These are phyloP conservation scores for Paradendryphiella salina DNA, from an alignment of 2,329 filamentous ascomycete genomes.

Conservation along the genomic window DNA sequence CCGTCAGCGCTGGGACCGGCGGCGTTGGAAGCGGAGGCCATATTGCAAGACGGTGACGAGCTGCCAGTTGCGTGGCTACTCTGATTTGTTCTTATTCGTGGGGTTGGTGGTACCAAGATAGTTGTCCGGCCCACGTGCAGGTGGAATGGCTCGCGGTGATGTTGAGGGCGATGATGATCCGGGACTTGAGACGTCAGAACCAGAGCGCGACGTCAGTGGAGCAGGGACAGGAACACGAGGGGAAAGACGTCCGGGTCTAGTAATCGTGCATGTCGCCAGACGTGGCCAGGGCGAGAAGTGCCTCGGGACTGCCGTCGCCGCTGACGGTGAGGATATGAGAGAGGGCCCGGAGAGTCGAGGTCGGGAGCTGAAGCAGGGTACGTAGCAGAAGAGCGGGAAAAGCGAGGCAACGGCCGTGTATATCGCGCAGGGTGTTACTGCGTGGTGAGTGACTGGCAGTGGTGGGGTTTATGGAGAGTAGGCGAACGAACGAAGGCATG, in stretches of 20 bases:
- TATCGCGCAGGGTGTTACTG: constrained; percentile 1
- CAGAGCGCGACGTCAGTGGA: constrained; percentile 15
- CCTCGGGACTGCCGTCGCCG: constrained; percentile 9
- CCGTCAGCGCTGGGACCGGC: constrained; percentile 31
- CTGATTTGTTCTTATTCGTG: not conserved
- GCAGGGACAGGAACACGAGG: constrained; percentile 10
- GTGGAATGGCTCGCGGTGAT: constrained; percentile 9
- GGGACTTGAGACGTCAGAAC: constrained; percentile 11
- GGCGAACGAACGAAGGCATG: constrained; percentile 12
- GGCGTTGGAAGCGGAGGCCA: constrained; percentile 37
- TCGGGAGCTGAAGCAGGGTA: not conserved
- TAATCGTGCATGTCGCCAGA: constrained; percentile 17
- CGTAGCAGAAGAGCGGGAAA: not conserved
- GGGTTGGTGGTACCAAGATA: not conserved
- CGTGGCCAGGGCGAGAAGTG: constrained; percentile 10
- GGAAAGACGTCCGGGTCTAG: constrained; percentile 2
- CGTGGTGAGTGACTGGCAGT: constrained; percentile 4
- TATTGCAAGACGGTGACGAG: constrained; percentile 22
- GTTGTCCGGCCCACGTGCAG: constrained; percentile 4
- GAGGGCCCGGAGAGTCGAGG: constrained; percentile 1
- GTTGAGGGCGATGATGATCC: constrained; percentile 9
- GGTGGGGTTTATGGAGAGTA: constrained; percentile 10
- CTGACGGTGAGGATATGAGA: constrained; percentile 1
- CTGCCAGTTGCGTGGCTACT: not conserved
- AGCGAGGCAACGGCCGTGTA: not conserved